Conservation (phyloP, 2,329 filamentous ascomycete species). For the Camillea tinctor region DNA sequence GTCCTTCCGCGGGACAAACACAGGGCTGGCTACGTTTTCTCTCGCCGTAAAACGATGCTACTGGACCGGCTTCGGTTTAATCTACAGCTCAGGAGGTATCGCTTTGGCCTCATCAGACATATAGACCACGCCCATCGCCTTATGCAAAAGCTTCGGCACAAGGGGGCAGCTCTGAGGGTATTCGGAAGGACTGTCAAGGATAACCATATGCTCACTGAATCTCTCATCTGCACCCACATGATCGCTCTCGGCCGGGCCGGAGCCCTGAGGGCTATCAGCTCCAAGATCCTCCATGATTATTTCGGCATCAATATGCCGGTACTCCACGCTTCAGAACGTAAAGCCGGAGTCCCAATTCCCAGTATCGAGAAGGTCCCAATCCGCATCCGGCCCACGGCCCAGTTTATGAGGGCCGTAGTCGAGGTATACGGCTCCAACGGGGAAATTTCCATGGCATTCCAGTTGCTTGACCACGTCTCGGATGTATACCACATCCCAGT, state of each 20-base stretch:
- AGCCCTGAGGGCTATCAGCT: slow-evolving; percentile 33
- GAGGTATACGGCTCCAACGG: slow-evolving; percentile 68
- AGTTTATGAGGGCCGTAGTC: slow-evolving; percentile 64
- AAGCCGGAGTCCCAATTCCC: background rate
- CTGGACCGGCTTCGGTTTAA: slow-evolving; percentile 25
- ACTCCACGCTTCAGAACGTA: background rate
- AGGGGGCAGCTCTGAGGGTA: slow-evolving; percentile 28
- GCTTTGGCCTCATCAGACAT: slow-evolving; percentile 34
- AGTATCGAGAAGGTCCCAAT: background rate
- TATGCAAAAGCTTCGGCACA: slow-evolving; percentile 29
- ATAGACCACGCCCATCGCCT: slow-evolving; percentile 28
- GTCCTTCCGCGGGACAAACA: slow-evolving; percentile 41
- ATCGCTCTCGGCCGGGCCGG: slow-evolving; percentile 42
- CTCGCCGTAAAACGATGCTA: background rate
- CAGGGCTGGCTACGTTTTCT: slow-evolving; percentile 16
- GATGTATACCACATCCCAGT: slow-evolving; percentile 58
- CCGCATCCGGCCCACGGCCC: slow-evolving; percentile 48
- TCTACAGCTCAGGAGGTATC: slow-evolving; percentile 11
- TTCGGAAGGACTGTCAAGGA: slow-evolving; percentile 27
- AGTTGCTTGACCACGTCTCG: slow-evolving; percentile 63
- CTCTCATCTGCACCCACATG: slow-evolving; percentile 41
- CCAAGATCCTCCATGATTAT: slow-evolving; percentile 26
- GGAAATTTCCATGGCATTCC: slow-evolving; percentile 56
- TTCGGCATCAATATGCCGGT: slow-evolving; percentile 28
- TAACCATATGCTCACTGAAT: slow-evolving; percentile 36